Evolutionary conservation across 495 filamentous ascomycete species (phyloP).

Genomic region (Xylaria acuta): DNA sequence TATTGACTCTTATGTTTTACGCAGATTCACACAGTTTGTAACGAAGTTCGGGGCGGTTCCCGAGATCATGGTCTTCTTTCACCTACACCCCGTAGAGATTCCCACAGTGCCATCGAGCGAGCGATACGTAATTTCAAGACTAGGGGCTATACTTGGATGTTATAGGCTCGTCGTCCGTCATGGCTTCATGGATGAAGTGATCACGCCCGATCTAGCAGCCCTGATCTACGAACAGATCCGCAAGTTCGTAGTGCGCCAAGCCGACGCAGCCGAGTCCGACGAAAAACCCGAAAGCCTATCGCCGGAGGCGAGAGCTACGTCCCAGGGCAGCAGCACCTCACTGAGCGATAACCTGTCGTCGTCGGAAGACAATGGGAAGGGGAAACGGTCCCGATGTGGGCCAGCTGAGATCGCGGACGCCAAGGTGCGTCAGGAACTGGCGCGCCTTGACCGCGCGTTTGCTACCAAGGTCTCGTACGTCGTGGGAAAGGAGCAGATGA

Average conservation of each 20-base stretch:
- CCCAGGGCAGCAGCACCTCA: constrained; percentile 6
- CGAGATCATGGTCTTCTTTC: constrained; percentile 67
- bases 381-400: constrained; percentile 8
- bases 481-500: constrained; percentile 76
- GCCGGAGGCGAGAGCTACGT: constrained; percentile 15
- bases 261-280: constrained; percentile 29
- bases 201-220: constrained; percentile 65
- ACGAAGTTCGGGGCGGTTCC: constrained; percentile 65
- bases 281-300: constrained; percentile 24
- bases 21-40: constrained; percentile 64
- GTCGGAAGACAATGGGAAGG: constrained; percentile 8
- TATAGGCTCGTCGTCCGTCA: constrained; percentile 72
- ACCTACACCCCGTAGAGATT: constrained; percentile 62
- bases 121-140: constrained; percentile 47
- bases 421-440: constrained; percentile 51
- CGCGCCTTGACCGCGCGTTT: constrained; percentile 62
- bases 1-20: background rate
- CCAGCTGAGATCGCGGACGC: constrained; percentile 45
- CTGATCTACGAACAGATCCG: constrained; percentile 67
- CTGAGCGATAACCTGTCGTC: constrained; percentile 8
- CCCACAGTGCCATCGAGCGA: constrained; percentile 55
- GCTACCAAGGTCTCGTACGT: constrained; percentile 70
- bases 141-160: constrained; percentile 58
- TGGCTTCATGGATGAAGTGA: constrained; percentile 73
- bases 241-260: constrained; percentile 54